Evolutionary conservation across 2,329 filamentous ascomycete genomes (phyloP).

Genomic region (Calonectria leucothoes): DNA sequence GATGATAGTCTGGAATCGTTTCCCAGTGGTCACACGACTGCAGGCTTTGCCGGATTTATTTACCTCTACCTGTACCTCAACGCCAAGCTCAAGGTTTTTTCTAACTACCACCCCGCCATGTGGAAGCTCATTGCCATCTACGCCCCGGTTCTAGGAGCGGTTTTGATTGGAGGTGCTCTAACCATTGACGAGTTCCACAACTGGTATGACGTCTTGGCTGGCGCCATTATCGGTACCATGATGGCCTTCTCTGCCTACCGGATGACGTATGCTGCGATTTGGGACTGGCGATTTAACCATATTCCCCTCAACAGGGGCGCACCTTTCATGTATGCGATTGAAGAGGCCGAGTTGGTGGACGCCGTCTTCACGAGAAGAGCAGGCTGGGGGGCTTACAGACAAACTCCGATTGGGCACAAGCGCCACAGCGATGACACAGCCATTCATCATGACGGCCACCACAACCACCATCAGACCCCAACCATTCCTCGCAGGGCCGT

Average conservation of each 20-base stretch:
- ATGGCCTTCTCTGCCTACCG: conserved; percentile 75
- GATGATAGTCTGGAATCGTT: conserved; percentile 78
- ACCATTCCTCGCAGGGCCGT: conserved; percentile 29
- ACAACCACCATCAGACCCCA: conserved; percentile 3
- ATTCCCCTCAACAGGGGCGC: conserved; percentile 70
- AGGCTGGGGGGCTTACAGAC: conserved; percentile 63
- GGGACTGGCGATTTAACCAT: conserved; percentile 75
- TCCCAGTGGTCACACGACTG: conserved; percentile 79
- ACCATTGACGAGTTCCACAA: conserved; percentile 82
- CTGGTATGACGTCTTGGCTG: conserved; percentile 79
- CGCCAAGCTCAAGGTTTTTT: conserved; percentile 81
- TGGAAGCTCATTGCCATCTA: conserved; percentile 78
- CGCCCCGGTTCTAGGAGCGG: conserved; percentile 74
- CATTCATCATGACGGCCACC: neutral
- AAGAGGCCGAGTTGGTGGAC: conserved; percentile 60
- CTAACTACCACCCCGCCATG: conserved; percentile 78
- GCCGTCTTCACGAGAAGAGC: conserved; percentile 69
- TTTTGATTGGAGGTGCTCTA: conserved; percentile 74
- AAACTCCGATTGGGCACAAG: conserved; percentile 17
- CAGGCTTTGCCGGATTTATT: conserved; percentile 78
- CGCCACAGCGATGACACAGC: neutral
- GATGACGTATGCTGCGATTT: conserved; percentile 75
- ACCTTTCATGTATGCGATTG: conserved; percentile 63
- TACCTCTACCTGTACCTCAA: conserved; percentile 81
- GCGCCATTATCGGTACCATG: conserved; percentile 72